A percentile compares a stretch with the other conserved stretches of the same genome.
These are phyloP conservation scores for Rhizopus microsporus DNA, from an alignment of 371 early-diverging fungal species.

Conservation along the genomic window DNA sequence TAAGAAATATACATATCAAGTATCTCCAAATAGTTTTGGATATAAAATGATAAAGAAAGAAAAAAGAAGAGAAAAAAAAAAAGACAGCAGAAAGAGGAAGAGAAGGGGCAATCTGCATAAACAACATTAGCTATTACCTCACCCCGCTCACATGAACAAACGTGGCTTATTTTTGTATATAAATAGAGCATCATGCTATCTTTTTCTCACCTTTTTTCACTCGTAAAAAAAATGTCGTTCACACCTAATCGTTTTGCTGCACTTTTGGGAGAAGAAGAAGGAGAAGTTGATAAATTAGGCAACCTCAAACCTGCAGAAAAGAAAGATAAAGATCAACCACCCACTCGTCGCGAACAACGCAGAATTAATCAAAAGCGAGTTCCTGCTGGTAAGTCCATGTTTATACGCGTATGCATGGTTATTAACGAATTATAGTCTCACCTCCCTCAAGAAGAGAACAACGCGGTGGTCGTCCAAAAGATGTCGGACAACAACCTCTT, in stretches of 20 bases:
- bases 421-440: conserved; percentile 26
- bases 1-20: too few relatives aligned
- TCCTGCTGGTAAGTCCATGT: conserved; percentile 28
- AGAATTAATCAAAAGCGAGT: conserved; percentile 15
- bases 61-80: too few relatives aligned
- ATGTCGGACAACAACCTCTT: conserved; percentile 6
- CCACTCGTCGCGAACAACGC: conserved; percentile 25
- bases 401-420: not conserved
- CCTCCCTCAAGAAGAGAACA: conserved; percentile 44
- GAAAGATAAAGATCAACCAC: conserved; percentile 21
- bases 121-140: too few relatives aligned
- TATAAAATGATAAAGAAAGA: too few relatives aligned
- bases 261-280: conserved; percentile 39
- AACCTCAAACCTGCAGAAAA: conserved; percentile 39
- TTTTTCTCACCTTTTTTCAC: conserved; percentile 1
- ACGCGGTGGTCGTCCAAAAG: conserved; percentile 1
- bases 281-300: conserved; percentile 46
- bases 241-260: conserved; percentile 35
- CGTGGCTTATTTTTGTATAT: too few relatives aligned
- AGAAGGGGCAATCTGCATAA: too few relatives aligned
- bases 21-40: too few relatives aligned
- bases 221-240: conserved; percentile 32
- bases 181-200: not conserved
- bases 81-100: too few relatives aligned
- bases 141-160: too few relatives aligned